phyloP scores from a whole-genome alignment of 2,329 filamentous ascomycete genomes.

The Penicillium sp. region DNA sequence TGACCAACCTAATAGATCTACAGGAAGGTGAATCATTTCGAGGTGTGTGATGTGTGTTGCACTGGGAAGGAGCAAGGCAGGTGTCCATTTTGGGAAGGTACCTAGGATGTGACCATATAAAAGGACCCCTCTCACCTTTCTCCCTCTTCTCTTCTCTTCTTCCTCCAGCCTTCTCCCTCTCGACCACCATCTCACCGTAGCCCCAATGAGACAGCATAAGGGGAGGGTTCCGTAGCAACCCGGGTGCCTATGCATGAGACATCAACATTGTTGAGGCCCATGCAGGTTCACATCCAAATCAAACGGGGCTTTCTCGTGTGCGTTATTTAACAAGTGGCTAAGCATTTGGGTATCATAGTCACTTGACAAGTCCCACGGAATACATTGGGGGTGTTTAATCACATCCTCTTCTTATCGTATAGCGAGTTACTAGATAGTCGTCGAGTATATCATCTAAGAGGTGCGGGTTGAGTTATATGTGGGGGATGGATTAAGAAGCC shows the following conservation, averaged over 20 bases:
- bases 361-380: neutral
- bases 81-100: neutral
- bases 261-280: neutral
- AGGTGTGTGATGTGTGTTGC: neutral
- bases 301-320: neutral
- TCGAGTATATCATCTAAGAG: neutral
- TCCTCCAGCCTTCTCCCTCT: neutral
- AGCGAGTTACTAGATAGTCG: neutral
- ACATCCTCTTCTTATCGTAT: neutral
- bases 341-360: neutral
- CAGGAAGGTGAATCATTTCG: neutral
- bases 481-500: too few species aligned
- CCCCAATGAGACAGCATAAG: neutral
- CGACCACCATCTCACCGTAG: neutral
- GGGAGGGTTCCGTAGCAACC: neutral
- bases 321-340: neutral
- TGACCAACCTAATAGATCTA: neutral
- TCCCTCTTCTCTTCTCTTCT: neutral
- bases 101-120: neutral
- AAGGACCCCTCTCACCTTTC: neutral
- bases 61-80: neutral
- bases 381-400: neutral
- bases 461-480: too few species aligned
- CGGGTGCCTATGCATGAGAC: neutral
- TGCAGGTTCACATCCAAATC: neutral